Evolutionary conservation across 257 asterid species (phyloP).

Genomic region (Handroanthus guayacan): DNA sequence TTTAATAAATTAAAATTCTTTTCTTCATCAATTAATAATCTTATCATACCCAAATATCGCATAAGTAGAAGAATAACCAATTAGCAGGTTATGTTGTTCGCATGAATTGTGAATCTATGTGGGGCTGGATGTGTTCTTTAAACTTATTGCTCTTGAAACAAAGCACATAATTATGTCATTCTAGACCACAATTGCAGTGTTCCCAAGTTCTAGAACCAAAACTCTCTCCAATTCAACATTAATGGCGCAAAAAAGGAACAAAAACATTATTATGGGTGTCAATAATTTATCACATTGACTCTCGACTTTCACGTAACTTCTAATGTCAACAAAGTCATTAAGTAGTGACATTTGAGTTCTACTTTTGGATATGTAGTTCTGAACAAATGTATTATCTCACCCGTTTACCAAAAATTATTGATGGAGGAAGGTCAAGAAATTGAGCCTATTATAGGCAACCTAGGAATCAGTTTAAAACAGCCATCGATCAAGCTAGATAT

Average conservation of each 20-base stretch:
- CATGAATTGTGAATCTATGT: neutral
- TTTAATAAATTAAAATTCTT: neutral
- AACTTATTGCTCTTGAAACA: neutral
- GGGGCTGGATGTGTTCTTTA: neutral
- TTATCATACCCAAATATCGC: neutral
- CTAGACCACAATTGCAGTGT: neutral
- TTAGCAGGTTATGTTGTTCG: constrained; percentile 2
- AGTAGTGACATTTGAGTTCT: neutral
- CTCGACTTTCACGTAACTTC: neutral
- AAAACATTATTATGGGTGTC: neutral
- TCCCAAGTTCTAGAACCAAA: constrained; percentile 12
- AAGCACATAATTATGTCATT: neutral
- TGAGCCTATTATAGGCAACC: neutral
- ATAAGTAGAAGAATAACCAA: neutral
- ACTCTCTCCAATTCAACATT: neutral
- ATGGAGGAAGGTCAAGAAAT: neutral
- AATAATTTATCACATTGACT: neutral
- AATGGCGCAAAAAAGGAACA: neutral
- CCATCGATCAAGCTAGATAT: neutral
- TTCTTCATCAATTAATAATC: neutral
- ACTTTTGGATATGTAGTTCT: neutral
- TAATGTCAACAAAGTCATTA: neutral
- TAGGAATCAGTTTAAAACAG: neutral
- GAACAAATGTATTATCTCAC: neutral
- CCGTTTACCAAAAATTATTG: neutral